Evolutionary conservation across 495 filamentous ascomycete genomes (phyloP).

Genomic region (Talaromyces proteolyticus): DNA sequence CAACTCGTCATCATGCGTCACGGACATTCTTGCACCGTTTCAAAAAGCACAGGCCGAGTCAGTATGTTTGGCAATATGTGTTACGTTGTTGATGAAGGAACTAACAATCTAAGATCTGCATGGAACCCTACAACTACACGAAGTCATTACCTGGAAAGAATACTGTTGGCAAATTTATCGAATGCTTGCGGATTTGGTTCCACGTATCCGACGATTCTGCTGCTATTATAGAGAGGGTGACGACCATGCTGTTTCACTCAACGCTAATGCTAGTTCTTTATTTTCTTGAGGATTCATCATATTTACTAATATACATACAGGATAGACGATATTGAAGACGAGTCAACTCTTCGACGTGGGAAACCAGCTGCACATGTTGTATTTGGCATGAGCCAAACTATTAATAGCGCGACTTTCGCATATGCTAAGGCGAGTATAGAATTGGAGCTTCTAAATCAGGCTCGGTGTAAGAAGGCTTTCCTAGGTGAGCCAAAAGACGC

Average conservation of each 20-base stretch:
- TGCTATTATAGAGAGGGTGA: constrained; percentile 11
- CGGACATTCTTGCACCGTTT: background rate
- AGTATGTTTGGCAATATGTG: background rate
- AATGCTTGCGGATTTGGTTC: constrained; percentile 16
- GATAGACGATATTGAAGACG: constrained; percentile 36
- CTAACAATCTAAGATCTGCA: background rate
- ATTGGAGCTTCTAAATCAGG: background rate
- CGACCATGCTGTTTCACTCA: constrained; percentile 13
- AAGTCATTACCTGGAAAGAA: constrained; percentile 9
- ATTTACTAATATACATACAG: constrained; percentile 14
- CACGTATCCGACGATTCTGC: constrained; percentile 2
- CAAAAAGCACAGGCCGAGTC: background rate
- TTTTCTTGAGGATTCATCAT: constrained; percentile 8
- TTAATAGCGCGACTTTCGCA: constrained; percentile 46
- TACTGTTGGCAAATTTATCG: constrained; percentile 9
- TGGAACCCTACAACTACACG: constrained; percentile 1
- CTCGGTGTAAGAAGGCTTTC: background rate
- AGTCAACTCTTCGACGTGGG: constrained; percentile 29
- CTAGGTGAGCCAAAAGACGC: background rate
- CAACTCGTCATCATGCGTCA: background rate
- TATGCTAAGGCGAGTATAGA: constrained; percentile 24
- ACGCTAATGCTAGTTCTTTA: constrained; percentile 15
- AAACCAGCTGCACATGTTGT: constrained; percentile 28
- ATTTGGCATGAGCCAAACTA: constrained; percentile 34
- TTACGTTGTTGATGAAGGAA: background rate